Conservation (phyloP, 2,329 filamentous ascomycete genomes). For the Chaetomium sp. region DNA sequence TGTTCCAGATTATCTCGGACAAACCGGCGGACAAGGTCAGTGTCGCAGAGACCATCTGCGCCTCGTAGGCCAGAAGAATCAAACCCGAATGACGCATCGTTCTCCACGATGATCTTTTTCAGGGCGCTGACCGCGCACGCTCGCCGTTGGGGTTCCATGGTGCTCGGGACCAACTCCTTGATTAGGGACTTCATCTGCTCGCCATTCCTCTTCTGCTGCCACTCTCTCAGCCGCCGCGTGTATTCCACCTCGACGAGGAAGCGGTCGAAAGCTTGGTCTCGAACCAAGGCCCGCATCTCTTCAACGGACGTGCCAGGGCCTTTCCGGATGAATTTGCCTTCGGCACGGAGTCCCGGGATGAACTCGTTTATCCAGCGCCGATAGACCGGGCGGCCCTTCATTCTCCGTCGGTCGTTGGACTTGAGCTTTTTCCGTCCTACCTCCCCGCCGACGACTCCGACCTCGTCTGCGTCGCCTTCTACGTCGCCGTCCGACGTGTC, state of each 20-base stretch:
- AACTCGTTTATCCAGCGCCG: constrained; percentile 64
- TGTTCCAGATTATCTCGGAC: constrained; percentile 44
- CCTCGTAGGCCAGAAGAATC: constrained; percentile 37
- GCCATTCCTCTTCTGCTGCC: constrained; percentile 45
- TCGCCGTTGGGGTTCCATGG: constrained; percentile 39
- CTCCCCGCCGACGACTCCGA: constrained; percentile 34
- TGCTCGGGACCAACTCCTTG: constrained; percentile 36
- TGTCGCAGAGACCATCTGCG: constrained; percentile 47
- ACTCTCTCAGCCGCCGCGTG: constrained; percentile 45
- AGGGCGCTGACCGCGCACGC: constrained; percentile 47
- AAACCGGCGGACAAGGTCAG: constrained; percentile 47
- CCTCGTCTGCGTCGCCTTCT: constrained; percentile 35
- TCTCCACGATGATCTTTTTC: constrained; percentile 53
- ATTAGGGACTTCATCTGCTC: constrained; percentile 43
- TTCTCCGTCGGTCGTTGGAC: constrained; percentile 59
- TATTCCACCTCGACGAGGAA: constrained; percentile 54
- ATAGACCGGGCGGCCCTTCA: constrained; percentile 59
- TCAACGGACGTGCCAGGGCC: constrained; percentile 13
- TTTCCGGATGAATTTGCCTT: constrained; percentile 40
- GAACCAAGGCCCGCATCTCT: constrained; percentile 49
- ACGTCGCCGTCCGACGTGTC: constrained; percentile 8
- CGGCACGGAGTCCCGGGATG: constrained; percentile 53
- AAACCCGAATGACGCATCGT: constrained; percentile 45
- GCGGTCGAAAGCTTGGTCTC: constrained; percentile 53
- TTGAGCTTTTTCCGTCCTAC: constrained; percentile 47